These are phyloP conservation scores for Babesia gibsoni DNA, from an alignment of 169 alveolate species.

Conservation along the genomic window DNA sequence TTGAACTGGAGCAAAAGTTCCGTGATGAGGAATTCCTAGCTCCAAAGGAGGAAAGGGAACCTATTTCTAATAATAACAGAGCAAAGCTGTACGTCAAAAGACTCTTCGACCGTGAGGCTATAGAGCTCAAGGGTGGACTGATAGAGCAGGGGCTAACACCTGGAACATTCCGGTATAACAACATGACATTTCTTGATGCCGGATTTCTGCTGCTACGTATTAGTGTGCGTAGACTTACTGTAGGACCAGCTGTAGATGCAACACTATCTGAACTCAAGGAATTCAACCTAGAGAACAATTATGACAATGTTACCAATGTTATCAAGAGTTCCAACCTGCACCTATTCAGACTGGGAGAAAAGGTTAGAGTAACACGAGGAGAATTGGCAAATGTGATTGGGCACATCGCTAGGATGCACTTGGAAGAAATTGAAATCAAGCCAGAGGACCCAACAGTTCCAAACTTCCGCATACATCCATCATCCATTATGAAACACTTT, in stretches of 20 bases:
- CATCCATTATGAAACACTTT: conserved; percentile 70
- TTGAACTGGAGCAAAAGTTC: not conserved
- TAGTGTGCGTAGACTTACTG: conserved; percentile 68
- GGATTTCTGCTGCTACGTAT: conserved; percentile 78
- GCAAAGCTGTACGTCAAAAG: conserved; percentile 16
- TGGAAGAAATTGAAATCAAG: conserved; percentile 71
- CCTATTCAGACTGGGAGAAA: conserved; percentile 78
- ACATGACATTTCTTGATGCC: conserved; percentile 77
- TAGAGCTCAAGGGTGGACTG: conserved; percentile 80
- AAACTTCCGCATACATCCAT: conserved; percentile 64
- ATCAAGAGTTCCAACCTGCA: conserved; percentile 54
- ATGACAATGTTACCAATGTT: conserved; percentile 54
- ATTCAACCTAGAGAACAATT: conserved; percentile 70
- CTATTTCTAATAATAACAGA: not conserved
- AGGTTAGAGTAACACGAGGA: conserved; percentile 75
- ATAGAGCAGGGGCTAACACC: conserved; percentile 81
- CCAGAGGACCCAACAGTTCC: conserved; percentile 76
- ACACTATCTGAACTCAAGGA: conserved; percentile 77
- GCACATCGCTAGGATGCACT: conserved; percentile 65
- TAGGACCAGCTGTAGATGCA: conserved; percentile 74
- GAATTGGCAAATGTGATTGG: conserved; percentile 76
- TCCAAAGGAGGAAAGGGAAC: not conserved
- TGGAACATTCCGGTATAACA: conserved; percentile 80
- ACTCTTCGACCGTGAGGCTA: conserved; percentile 77
- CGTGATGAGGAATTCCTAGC: conserved; percentile 1